These are phyloP conservation scores for Xylaria acuta DNA, from an alignment of 495 filamentous ascomycete species.

Conservation along the genomic window DNA sequence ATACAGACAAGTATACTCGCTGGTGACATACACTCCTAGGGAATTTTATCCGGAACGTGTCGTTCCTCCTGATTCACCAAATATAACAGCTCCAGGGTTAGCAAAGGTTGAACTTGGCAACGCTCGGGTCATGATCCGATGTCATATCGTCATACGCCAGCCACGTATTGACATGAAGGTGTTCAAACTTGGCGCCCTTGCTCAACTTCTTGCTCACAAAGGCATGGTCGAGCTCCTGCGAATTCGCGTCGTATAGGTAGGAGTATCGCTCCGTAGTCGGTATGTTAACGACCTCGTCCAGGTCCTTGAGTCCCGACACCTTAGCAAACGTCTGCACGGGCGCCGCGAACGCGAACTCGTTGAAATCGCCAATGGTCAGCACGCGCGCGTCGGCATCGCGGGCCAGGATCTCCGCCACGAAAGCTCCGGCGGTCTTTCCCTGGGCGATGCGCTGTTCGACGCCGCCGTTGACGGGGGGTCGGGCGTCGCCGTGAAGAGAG, in stretches of 20 bases:
- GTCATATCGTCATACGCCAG: conserved; percentile 48
- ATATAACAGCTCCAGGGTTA: not conserved
- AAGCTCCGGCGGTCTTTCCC: conserved; percentile 54
- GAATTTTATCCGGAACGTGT: not conserved
- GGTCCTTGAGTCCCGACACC: conserved; percentile 54
- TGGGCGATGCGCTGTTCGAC: conserved; percentile 55
- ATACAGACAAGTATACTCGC: no score
- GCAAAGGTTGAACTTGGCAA: conserved; percentile 63
- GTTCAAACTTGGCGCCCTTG: conserved; percentile 7
- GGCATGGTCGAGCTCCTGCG: conserved; percentile 67
- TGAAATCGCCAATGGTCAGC: conserved; percentile 64
- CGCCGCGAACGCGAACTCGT: conserved; percentile 65
- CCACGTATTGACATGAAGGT: conserved; percentile 58
- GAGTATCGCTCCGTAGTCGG: conserved; percentile 62
- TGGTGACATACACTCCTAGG: not conserved
- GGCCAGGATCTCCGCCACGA: conserved; percentile 51
- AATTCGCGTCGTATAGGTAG: conserved; percentile 61
- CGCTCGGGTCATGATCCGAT: conserved; percentile 67
- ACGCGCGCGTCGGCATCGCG: conserved; percentile 52
- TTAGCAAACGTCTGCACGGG: conserved; percentile 54
- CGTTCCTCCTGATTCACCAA: not conserved
- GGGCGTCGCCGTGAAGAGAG: conserved; percentile 59
- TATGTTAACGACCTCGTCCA: conserved; percentile 58
- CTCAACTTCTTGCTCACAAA: conserved; percentile 55
- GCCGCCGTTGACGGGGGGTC: conserved; percentile 67